These are phyloP conservation scores for Mollisiaceae sp. DNA, from an alignment of 2,329 filamentous ascomycete genomes.

Conservation along the genomic window DNA sequence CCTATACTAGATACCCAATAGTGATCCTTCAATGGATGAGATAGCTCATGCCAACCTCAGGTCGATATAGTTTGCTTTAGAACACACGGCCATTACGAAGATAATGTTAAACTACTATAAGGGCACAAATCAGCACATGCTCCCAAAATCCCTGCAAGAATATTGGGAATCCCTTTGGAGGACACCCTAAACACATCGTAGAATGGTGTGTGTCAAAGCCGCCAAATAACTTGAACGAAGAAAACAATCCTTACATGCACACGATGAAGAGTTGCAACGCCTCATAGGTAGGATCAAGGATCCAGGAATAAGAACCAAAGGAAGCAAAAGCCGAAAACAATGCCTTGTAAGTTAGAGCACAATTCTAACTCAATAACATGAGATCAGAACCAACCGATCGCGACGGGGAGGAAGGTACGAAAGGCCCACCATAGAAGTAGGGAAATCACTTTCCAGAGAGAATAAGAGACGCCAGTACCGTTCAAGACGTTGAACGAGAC, in stretches of 20 bases:
- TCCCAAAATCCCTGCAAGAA: not conserved
- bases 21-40: conserved; percentile 57
- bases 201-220: not conserved
- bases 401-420: conserved; percentile 43
- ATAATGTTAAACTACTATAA: conserved; percentile 48
- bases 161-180: not conserved
- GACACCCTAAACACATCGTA: not conserved
- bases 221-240: not conserved
- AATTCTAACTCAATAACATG: conserved; percentile 40
- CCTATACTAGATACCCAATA: conserved; percentile 51
- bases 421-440: conserved; percentile 43
- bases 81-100: conserved; percentile 54
- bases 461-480: conserved; percentile 43
- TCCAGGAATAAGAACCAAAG: conserved; percentile 49
- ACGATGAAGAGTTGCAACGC: conserved; percentile 53
- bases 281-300: conserved; percentile 54
- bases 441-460: conserved; percentile 43
- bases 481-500: conserved; percentile 46
- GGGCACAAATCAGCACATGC: not conserved
- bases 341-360: conserved; percentile 46
- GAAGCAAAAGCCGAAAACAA: conserved; percentile 42
- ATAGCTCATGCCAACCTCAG: conserved; percentile 54
- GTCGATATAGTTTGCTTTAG: conserved; percentile 49
- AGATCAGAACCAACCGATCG: conserved; percentile 39
- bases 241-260: conserved; percentile 43